Conservation (phyloP, 495 filamentous ascomycete species). For the Durotheca rogersii region DNA sequence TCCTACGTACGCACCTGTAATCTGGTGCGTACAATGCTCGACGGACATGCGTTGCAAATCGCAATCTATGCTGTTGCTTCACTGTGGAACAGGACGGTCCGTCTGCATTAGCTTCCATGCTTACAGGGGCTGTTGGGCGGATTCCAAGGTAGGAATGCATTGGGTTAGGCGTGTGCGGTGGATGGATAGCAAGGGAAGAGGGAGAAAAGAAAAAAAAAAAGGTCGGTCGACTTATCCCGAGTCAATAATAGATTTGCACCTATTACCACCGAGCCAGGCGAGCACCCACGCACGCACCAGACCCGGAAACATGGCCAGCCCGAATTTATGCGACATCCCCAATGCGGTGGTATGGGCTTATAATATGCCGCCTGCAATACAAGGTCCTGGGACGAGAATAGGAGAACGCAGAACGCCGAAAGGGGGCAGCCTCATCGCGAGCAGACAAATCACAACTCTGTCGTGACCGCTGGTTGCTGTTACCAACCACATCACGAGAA, state of each 20-base stretch:
- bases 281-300: too few relatives aligned
- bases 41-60: constrained; percentile 18
- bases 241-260: constrained; percentile 4
- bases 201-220: too few relatives aligned
- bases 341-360: too few relatives aligned
- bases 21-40: constrained; percentile 3
- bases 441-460: background rate
- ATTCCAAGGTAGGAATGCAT: constrained; percentile 6
- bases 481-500: too few relatives aligned
- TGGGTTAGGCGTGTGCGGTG: constrained; percentile 1
- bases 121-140: constrained; percentile 12
- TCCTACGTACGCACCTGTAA: background rate
- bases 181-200: too few relatives aligned
- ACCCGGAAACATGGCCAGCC: too few relatives aligned
- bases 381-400: too few relatives aligned
- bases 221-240: constrained; percentile 5
- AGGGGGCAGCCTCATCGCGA: too few relatives aligned
- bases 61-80: constrained; percentile 20
- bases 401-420: too few relatives aligned
- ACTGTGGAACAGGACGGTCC: constrained; percentile 6
- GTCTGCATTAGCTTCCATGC: constrained; percentile 24
- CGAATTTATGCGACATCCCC: too few relatives aligned
- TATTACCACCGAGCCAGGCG: background rate
- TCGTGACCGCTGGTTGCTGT: too few relatives aligned
- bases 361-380: too few relatives aligned